Base-by-base conservation (phyloP, 2,329 filamentous ascomycete species). In the Dactylellina sp. region DNA sequence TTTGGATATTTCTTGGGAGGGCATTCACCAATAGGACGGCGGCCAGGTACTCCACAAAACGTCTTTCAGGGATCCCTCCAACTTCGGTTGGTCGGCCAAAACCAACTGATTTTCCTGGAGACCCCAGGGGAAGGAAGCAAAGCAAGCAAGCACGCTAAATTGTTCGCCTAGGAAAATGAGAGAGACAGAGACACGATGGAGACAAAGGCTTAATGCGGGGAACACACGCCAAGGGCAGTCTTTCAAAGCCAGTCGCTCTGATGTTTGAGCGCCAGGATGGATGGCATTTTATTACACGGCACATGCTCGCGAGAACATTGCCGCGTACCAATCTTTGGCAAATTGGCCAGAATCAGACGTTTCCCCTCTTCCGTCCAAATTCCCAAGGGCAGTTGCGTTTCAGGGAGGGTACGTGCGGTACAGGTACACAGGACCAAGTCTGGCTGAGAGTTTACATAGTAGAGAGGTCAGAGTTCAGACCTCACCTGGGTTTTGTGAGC, bases 1-100 rank as follows among this genome's bases (percentile, higher is more conserved):
- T n/a, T n/a, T n/a, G n/a, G n/a, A n/a, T n/a, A n/a, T n/a, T n/a
- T n/a, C n/a, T n/a, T 32, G 28, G 28, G 28, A 5, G 28, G 16
- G 35, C n/a, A 49, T 71, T 62, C 56, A 62, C 65, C 65, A 71
- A 71, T 71, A 20, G 53, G 20, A 68, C 42, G n/a, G 52, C 32
- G 53, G 22, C 53, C 25, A 52, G 50, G 57, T 63, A 71, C 66
- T 71, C 66, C 66, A 62, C 66, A 71, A 63, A 63, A 62, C 57
- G 49, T 63, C 35, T 46, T 25, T 59, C 59, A 62, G 57, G 66
- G 66, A 71, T 59, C 39, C 46, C 35, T 40, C 65, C 57, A 56
- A 63, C 50, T 71, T 71, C 65, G 65, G 65, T 52, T 71, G 65
- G 57, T 56, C 57, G 57, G 65, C 59, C 50, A 56, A 63, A 57